Evolutionary conservation across 208 protist species (phyloP).

Genomic region (Porcisia hertigi): DNA sequence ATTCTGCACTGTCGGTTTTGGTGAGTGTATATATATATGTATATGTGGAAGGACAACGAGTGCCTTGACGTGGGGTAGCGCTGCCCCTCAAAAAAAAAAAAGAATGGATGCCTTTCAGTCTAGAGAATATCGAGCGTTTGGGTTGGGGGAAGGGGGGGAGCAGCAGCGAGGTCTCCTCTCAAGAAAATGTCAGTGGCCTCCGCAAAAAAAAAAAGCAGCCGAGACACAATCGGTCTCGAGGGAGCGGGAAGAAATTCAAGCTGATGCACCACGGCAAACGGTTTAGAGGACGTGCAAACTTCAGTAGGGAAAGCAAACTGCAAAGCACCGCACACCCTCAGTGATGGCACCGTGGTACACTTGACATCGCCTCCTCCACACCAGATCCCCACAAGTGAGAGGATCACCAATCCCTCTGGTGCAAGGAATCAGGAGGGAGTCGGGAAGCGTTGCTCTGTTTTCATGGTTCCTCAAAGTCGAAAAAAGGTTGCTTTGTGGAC

Average conservation of each 20-base stretch:
- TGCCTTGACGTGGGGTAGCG: not conserved
- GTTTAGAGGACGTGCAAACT: not conserved
- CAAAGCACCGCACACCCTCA: not conserved
- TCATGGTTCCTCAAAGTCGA: not conserved
- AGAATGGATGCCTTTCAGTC: not conserved
- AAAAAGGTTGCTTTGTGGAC: not conserved
- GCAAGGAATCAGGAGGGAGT: not conserved
- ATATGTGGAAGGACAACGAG: not conserved
- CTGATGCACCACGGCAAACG: not conserved
- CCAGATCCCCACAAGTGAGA: not conserved
- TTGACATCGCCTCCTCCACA: not conserved
- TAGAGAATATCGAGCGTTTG: not conserved
- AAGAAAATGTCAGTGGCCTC: not conserved
- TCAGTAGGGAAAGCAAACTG: not conserved
- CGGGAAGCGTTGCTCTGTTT: not conserved
- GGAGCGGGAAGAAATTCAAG: not conserved
- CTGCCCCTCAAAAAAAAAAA: not conserved
- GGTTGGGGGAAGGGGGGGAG: not conserved
- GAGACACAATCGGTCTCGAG: not conserved
- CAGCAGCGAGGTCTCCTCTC: not conserved
- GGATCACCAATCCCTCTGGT: not conserved
- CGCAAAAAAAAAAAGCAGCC: not conserved
- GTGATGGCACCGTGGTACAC: not conserved
- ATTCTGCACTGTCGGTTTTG: not conserved
- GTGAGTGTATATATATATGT: not conserved